These are phyloP conservation scores for Hyphopichia homilentoma DNA, from an alignment of 805 yeast species.

Conservation along the genomic window DNA sequence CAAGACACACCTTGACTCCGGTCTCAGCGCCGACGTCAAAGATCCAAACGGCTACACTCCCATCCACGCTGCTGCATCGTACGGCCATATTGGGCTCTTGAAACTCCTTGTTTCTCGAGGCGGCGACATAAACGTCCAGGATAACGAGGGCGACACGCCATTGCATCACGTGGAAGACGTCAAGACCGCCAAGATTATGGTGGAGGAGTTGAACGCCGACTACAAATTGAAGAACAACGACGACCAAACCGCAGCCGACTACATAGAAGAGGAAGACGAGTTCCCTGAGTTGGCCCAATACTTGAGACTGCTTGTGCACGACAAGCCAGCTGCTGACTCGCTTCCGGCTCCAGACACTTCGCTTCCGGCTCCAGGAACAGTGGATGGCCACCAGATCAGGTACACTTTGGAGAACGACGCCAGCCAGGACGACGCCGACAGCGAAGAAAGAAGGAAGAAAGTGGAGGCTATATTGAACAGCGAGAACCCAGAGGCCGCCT, in stretches of 20 bases:
- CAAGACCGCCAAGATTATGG: conserved; percentile 57
- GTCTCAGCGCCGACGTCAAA: conserved; percentile 63
- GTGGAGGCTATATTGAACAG: conserved; percentile 72
- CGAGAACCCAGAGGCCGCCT: conserved; percentile 76
- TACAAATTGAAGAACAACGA: conserved; percentile 61
- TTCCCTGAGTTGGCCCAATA: conserved; percentile 73
- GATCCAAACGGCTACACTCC: conserved; percentile 97
- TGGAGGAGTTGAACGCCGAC: conserved; percentile 70
- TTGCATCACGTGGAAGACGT: conserved; percentile 83
- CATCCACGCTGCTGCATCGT: conserved; percentile 95
- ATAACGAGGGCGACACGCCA: conserved; percentile 92
- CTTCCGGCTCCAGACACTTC: too few species aligned
- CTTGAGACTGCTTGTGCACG: conserved; percentile 43
- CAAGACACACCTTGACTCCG: conserved; percentile 47
- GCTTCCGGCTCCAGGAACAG: conserved; percentile 34
- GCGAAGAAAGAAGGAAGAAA: conserved; percentile 54
- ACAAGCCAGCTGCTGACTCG: conserved; percentile 13
- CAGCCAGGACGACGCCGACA: conserved; percentile 29
- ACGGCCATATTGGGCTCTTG: conserved; percentile 73
- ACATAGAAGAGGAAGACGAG: conserved; percentile 81
- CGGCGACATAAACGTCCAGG: conserved; percentile 81
- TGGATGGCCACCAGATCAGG: conserved; percentile 51
- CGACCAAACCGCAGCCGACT: conserved; percentile 69
- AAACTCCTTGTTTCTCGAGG: conserved; percentile 50
- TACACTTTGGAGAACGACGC: conserved; percentile 50